A percentile compares a stretch with the other conserved stretches of the same genome.
Conservation (phyloP, 116 monocot species). For the Dioscorea cayenensis region DNA sequence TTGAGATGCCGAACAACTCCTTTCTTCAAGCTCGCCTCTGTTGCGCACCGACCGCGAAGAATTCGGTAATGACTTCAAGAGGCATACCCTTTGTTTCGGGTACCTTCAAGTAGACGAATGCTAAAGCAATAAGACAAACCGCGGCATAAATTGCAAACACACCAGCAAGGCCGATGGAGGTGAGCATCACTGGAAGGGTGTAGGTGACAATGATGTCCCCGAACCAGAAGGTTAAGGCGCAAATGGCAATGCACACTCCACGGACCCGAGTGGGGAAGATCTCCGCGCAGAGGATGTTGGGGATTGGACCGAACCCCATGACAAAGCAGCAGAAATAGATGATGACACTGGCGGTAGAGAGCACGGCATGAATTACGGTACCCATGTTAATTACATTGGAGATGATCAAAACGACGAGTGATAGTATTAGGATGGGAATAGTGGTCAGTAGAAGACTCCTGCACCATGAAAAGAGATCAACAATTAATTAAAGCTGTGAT, state of each 20-base stretch:
- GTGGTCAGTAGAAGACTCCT: conserved; percentile 59
- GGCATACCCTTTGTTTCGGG: conserved; percentile 83
- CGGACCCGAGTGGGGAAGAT: conserved; percentile 76
- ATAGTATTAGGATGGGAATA: conserved; percentile 48
- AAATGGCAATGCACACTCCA: conserved; percentile 68
- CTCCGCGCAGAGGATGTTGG: conserved; percentile 73
- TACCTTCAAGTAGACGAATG: conserved; percentile 50
- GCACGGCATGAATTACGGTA: conserved; percentile 41
- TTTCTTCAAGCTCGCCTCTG: background rate
- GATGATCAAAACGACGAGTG: conserved; percentile 47
- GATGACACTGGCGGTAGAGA: conserved; percentile 58
- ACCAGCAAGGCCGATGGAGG: conserved; percentile 58
- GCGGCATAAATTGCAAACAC: conserved; percentile 59
- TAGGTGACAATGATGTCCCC: conserved; percentile 72
- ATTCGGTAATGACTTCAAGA: conserved; percentile 73
- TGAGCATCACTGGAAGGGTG: conserved; percentile 59
- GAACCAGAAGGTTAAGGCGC: conserved; percentile 62
- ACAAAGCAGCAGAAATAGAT: conserved; percentile 80
- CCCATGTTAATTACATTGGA: conserved; percentile 40
- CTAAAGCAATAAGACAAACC: conserved; percentile 42
- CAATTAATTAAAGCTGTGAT: background rate
- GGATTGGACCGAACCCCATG: conserved; percentile 75
- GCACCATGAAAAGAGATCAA: background rate
- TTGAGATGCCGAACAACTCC: too few species aligned
- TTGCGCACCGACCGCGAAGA: conserved; percentile 56